Evolutionary conservation across 768 basidiomycete species (phyloP), one percentile per base, ranked within the genome.

Genomic region (Russula lepida): DNA sequence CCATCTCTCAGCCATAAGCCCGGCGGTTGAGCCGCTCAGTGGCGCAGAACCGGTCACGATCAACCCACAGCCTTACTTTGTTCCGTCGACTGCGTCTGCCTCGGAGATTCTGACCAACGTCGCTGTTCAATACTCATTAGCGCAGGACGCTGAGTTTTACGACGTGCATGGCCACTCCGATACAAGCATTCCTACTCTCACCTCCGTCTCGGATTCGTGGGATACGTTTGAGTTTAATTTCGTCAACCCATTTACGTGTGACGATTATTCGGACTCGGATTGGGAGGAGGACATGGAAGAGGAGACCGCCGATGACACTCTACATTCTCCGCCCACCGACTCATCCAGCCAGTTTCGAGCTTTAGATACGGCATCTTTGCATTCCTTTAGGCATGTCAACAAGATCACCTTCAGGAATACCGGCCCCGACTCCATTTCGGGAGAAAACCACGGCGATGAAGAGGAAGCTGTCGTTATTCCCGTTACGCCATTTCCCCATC

Each of bases 61-160:
- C 28, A 54, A 49, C 19, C 52, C 33, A 23, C 37, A 21, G 33
- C 56, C 62, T 11, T 58, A 54, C 19, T 62, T 63, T 30, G 62
- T 63, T 39, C 52, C 21, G 30, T 49, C 61, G 11, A 62, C 56
- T 27, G 62, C 56, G n/a, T 58, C 62, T 30, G 62, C 62, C 19
- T 48, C 52, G 2, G 62, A 63, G 19, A 43, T 63, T 19, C 52
- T 63, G 37, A 48, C 52, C 46, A 54, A 58, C 21, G 52, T 63
- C 12, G 56, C 52, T 5, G 15, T 63, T 15, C 62, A 58, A 54
- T 56, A 63, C 52, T 46, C 33, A 51, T n/a, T 63, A 8, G 57
- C 44, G 8, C 46, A 54, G 3, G 57, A 50, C 8, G 43, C 25
- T 1, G 23, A 25, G 28, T 54, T 41, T 4, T 48, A 54, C 39